Base-by-base conservation (phyloP, 192 early-diverging fungal species). In the Linnemannia exigua region DNA sequence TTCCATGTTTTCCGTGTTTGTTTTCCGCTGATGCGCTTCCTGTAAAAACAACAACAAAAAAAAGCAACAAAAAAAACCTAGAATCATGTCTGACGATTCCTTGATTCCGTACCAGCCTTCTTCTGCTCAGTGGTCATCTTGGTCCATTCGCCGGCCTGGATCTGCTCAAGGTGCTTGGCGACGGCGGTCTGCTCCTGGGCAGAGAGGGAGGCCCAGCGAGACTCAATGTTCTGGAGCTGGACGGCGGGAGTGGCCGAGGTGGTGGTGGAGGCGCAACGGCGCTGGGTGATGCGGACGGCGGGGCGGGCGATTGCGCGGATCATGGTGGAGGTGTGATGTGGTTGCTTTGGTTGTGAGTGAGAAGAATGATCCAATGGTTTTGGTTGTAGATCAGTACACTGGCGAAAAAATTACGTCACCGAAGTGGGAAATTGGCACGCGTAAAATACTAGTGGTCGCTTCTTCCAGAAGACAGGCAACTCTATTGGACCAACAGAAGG, bases 91-190 rank as follows among this genome's bases (percentile, higher is more conserved):
- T n/a, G n/a, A n/a, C n/a, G n/a, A n/a, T n/a, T n/a, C n/a, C n/a
- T 44, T 1, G 28, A 48, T 51, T 31, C 47, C 46, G 19, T 88
- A 96, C 95, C 94, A 82, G 98, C 96, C 82, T 95, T 94, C 94
- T 99, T 99, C 90, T 99, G 93, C 70, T 98, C 97, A 80, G 95
- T 74, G 68, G 97, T 90, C 75, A 99, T 88, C 76, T 92, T 91
- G 90, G 95, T 96, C 98, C 98, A 99, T 92, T 99, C 97, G 67
- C 91, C 95, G 92, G 97, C 97, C 92, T 98, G 96, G 76, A 92
- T 91, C 87, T 95, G 95, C 75, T 90, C 90, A 41, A 99, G 91
- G 68, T 90, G 83, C 79, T 94, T 95, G 74, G 94, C 90, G 72
- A 98, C 92, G 74, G 95, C 92, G 79, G 89, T 90, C 91, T 97